Percentiles rank a stretch among this genome's conserved stretches.
These are phyloP conservation scores for Coniochaeta prunicola DNA, from an alignment of 2,329 filamentous ascomycete genomes.

Conservation along the genomic window DNA sequence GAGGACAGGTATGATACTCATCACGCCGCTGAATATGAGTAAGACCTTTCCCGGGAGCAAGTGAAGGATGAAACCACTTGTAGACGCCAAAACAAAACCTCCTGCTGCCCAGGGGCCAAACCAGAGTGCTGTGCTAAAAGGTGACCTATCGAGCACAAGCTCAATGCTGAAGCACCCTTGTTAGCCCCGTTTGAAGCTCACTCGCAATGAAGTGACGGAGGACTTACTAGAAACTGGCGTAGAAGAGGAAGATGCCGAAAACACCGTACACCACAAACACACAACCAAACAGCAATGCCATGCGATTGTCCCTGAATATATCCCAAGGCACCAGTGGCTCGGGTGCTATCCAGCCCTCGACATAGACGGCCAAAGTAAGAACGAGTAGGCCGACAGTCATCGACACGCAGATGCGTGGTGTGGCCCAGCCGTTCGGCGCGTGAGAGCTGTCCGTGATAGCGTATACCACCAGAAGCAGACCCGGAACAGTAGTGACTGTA, in stretches of 20 bases:
- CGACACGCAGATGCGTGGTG: constrained; percentile 62
- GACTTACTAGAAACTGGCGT: constrained; percentile 55
- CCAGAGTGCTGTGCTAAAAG: constrained; percentile 48
- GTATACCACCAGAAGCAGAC: constrained; percentile 57
- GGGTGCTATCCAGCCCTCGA: constrained; percentile 63
- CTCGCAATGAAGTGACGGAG: not conserved
- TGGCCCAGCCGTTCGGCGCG: constrained; percentile 62
- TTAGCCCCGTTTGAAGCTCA: constrained; percentile 11
- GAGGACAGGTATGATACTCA: constrained; percentile 38
- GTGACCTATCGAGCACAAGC: constrained; percentile 36
- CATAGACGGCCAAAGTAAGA: constrained; percentile 54
- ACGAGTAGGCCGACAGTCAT: constrained; percentile 56
- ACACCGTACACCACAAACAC: constrained; percentile 61
- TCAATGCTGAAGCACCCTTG: constrained; percentile 39
- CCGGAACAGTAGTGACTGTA: not conserved
- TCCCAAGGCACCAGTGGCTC: constrained; percentile 64
- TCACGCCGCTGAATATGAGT: constrained; percentile 39
- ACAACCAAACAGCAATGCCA: constrained; percentile 53
- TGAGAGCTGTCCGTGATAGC: constrained; percentile 68
- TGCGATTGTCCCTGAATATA: constrained; percentile 62
- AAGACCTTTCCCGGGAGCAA: constrained; percentile 39
- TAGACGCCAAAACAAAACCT: constrained; percentile 42
- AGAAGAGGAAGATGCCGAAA: constrained; percentile 58
- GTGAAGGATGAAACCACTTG: constrained; percentile 44
- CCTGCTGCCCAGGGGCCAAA: constrained; percentile 46